Evolutionary conservation across 257 asterid genomes (phyloP).

Genomic region (Haberlea rhodopensis): DNA sequence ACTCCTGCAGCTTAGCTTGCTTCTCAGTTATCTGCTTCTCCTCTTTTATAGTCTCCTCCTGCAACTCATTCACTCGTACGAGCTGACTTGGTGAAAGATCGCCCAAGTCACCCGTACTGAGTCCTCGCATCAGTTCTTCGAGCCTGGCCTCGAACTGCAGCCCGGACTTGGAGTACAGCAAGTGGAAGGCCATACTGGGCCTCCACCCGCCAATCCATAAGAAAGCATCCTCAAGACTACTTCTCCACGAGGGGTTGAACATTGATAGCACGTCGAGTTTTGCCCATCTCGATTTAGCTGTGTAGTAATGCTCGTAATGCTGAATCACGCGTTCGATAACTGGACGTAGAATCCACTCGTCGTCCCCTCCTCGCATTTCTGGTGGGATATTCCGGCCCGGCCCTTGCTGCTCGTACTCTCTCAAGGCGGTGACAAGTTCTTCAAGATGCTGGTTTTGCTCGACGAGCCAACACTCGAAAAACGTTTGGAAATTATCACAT

Average conservation of each 20-base stretch:
- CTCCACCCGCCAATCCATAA: constrained; percentile 21
- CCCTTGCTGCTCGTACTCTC: not conserved
- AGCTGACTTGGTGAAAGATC: constrained; percentile 30
- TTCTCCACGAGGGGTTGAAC: constrained; percentile 41
- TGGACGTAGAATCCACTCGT: not conserved
- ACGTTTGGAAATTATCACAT: constrained; percentile 12
- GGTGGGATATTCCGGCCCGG: too few relatives aligned
- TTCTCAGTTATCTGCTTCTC: constrained; percentile 38
- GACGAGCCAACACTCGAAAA: constrained; percentile 30
- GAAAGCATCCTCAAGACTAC: constrained; percentile 41
- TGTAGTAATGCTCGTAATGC: constrained; percentile 41
- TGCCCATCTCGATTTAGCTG: constrained; percentile 26
- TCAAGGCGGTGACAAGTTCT: constrained; percentile 27
- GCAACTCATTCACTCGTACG: constrained; percentile 29
- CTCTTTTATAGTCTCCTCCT: constrained; percentile 28
- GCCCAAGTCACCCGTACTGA: constrained; percentile 26
- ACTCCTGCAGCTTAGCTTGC: constrained; percentile 42
- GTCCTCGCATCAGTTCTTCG: constrained; percentile 31
- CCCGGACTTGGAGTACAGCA: constrained; percentile 16
- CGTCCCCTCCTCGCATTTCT: not conserved
- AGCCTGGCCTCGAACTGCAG: constrained; percentile 13
- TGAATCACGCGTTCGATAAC: constrained; percentile 5
- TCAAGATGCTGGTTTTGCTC: constrained; percentile 30
- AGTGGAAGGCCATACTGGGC: constrained; percentile 11
- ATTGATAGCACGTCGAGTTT: constrained; percentile 18